Conservation (phyloP, 306 rosid genomes). For the Malus fusca region DNA sequence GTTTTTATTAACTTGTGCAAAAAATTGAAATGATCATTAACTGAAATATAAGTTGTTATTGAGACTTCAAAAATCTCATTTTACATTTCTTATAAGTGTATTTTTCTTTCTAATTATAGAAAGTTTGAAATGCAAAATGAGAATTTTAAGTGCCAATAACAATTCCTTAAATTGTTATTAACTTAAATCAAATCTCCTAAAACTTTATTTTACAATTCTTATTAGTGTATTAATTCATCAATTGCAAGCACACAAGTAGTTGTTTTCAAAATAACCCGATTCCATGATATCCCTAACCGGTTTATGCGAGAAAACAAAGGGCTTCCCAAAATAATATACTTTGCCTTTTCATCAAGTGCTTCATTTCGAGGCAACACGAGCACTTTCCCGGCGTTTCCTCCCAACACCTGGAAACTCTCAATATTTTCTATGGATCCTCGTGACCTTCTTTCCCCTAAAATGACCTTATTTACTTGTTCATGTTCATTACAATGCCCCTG, state of each 20-base stretch:
- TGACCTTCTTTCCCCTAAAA: constrained; percentile 29
- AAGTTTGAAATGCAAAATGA: too few species aligned
- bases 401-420: constrained; percentile 61
- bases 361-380: constrained; percentile 95
- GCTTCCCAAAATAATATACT: constrained; percentile 22
- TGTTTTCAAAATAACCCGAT: background rate
- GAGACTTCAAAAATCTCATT: too few species aligned
- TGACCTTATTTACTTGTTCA: constrained; percentile 23
- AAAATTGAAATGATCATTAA: background rate
- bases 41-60: too few species aligned
- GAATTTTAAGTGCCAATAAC: too few species aligned
- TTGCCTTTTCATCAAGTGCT: constrained; percentile 34
- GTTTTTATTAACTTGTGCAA: background rate
- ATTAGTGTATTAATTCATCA: background rate
- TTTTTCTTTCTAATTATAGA: too few species aligned
- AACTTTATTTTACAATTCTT: too few species aligned
- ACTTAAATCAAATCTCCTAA: background rate
- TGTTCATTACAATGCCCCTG: constrained; percentile 8
- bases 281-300: background rate
- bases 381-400: constrained; percentile 98
- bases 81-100: too few species aligned
- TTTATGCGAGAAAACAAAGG: constrained; percentile 1
- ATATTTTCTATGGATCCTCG: constrained; percentile 50
- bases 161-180: too few species aligned
- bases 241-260: background rate